Conservation (phyloP, 371 early-diverging fungal genomes). For the Mucor irregularis region DNA sequence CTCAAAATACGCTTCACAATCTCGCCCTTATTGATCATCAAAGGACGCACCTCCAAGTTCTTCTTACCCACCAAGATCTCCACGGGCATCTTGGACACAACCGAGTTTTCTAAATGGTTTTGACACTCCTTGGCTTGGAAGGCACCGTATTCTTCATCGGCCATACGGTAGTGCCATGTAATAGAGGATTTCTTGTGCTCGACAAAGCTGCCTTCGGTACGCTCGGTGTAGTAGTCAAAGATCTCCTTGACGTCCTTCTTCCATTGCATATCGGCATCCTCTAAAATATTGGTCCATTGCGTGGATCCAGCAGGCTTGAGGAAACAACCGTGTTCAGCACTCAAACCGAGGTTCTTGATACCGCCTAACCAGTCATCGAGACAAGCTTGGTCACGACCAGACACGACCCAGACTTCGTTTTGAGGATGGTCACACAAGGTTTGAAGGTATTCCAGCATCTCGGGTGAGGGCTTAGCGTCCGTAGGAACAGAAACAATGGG, state of each 20-base stretch:
- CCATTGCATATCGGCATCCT: constrained; percentile 87
- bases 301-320: constrained; percentile 74
- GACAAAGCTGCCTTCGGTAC: constrained; percentile 86
- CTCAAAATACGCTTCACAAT: constrained; percentile 83
- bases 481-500: constrained; percentile 76
- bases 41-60: constrained; percentile 92
- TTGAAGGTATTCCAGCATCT: constrained; percentile 64
- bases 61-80: constrained; percentile 96
- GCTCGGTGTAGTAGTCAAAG: constrained; percentile 87
- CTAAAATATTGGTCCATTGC: constrained; percentile 81
- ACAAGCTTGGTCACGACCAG: constrained; percentile 86
- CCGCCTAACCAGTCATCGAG: constrained; percentile 88
- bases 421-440: constrained; percentile 69
- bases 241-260: constrained; percentile 87
- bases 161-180: constrained; percentile 92
- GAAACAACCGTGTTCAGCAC: constrained; percentile 96
- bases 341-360: constrained; percentile 73
- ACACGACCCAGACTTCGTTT: constrained; percentile 90
- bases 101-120: constrained; percentile 82
- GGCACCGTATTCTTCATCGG: constrained; percentile 81
- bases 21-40: constrained; percentile 87
- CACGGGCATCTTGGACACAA: constrained; percentile 85
- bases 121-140: constrained; percentile 92
- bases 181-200: constrained; percentile 83
- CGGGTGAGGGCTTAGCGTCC: constrained; percentile 68